Base-by-base conservation (phyloP, 2,329 filamentous ascomycete genomes). In the Intubia oerlemansii region DNA sequence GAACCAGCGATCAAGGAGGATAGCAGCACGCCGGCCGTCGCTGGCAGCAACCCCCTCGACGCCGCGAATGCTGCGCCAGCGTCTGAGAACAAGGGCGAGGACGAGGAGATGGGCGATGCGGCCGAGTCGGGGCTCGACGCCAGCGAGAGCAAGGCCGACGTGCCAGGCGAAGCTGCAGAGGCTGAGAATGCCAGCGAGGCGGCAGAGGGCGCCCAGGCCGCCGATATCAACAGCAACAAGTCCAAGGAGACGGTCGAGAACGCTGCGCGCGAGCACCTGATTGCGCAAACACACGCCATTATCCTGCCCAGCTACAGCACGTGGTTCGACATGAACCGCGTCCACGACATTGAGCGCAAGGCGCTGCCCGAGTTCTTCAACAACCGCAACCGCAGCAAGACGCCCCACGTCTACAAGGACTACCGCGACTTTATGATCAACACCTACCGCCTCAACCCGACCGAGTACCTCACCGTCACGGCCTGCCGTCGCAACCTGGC, bases 381-480 rank as follows among this genome's bases (percentile, higher is more conserved):
- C 57, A 85, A 72, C 50, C 71, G 88, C 34, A 98, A 98, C 53
- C 76, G 88, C 43, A 95, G 88, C 69, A 98, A 98, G 57, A 98
- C 88, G 0, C 77, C 82, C 1, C 74, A 82, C 27, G 80, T 95
- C 14, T 98, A 98, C 59, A 95, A 95, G 53, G 88, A 98, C 47
- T 98, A 98, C 52, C 75, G 88, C 41, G 88, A 98, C 47, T 98
- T 98, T 47, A 98, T 98, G 88, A 82, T 98, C 56, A 98, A 98
- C 56, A 95, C 88, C 10, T 98, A 98, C 53, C 75, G 88, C 21
- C 58, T 98, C 32, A 98, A 95, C 47, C 88, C 88, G 5, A 66
- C 82, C 30, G 88, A 98, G 50, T 98, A 98, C 45, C 62, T 98
- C 31, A 98, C 88, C 5, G 85, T 98, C 31, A 98, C 88, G 9